These are phyloP conservation scores for Daldinia sp. DNA, from an alignment of 2,329 filamentous ascomycete genomes.

Conservation along the genomic window DNA sequence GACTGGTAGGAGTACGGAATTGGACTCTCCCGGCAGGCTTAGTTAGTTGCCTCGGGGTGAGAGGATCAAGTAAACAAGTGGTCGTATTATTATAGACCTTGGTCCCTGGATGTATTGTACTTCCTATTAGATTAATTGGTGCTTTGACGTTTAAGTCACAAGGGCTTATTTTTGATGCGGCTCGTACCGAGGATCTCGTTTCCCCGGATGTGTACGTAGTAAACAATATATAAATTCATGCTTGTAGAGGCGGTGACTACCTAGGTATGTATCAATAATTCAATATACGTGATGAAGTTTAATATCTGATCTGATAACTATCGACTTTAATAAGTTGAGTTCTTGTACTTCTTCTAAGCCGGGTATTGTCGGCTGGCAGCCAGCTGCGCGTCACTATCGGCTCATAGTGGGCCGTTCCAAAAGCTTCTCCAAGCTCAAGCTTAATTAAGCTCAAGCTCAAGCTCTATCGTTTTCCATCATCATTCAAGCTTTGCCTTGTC, in stretches of 20 bases:
- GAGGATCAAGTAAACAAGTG: not conserved
- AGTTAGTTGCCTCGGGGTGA: not conserved
- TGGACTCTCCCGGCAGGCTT: conserved; percentile 9
- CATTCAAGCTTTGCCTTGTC: conserved; percentile 9
- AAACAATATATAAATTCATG: not conserved
- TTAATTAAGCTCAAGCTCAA: not conserved
- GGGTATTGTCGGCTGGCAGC: not conserved
- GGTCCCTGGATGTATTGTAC: too few species aligned
- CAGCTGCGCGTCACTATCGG: conserved; percentile 13
- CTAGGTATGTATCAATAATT: not conserved
- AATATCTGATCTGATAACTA: not conserved
- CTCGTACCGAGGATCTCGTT: not conserved
- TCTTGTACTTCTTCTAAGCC: too few species aligned
- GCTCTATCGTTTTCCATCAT: conserved; percentile 2
- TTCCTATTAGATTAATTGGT: too few species aligned
- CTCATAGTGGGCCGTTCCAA: conserved; percentile 29
- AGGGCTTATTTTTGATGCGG: not conserved
- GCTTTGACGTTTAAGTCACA: too few species aligned
- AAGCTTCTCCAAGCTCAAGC: conserved; percentile 3
- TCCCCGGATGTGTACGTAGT: not conserved
- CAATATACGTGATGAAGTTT: not conserved
- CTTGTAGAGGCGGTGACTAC: not conserved
- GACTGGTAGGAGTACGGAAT: not conserved
- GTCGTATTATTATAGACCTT: too few species aligned
- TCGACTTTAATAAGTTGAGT: not conserved